Conservation (phyloP, 495 filamentous ascomycete species). For the Lepraria neglecta region DNA sequence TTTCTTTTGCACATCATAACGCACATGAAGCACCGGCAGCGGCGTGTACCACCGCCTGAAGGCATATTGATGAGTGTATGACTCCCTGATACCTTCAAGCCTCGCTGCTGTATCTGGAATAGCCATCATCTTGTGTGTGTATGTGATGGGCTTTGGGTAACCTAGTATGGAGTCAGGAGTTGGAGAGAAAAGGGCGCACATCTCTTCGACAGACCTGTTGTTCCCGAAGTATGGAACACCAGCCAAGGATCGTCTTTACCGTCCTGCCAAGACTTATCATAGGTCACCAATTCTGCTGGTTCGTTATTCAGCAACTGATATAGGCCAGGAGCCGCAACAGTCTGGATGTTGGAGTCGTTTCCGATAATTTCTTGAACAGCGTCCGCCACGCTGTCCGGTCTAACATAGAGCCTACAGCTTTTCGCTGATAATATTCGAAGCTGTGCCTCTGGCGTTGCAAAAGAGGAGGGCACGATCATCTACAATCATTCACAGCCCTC, state of each 20-base stretch:
- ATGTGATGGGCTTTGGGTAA: constrained; percentile 31
- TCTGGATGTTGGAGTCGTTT: constrained; percentile 15
- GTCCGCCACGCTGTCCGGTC: constrained; percentile 23
- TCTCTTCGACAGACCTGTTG: too few species aligned
- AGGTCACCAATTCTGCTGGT: constrained; percentile 21
- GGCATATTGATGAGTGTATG: constrained; percentile 21
- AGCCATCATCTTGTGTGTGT: constrained; percentile 33
- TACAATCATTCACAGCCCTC: too few species aligned
- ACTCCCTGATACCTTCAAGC: constrained; percentile 12
- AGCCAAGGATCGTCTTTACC: constrained; percentile 33
- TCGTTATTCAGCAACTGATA: constrained; percentile 26
- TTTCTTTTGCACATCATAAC: constrained; percentile 9
- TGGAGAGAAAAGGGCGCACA: background rate
- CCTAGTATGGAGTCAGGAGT: constrained; percentile 16
- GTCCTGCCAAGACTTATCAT: constrained; percentile 31
- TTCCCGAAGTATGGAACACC: constrained; percentile 34
- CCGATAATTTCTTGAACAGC: constrained; percentile 29
- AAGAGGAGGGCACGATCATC: constrained; percentile 37
- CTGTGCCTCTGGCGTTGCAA: constrained; percentile 39
- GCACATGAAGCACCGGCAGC: constrained; percentile 31
- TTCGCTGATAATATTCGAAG: constrained; percentile 34
- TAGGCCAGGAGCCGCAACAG: constrained; percentile 29
- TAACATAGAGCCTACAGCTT: constrained; percentile 35
- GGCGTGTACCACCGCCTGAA: constrained; percentile 30
- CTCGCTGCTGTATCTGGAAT: background rate